Evolutionary conservation across 768 basidiomycete species (phyloP), one percentile per base, ranked within the genome.

Genomic region (Suillus paluster): DNA sequence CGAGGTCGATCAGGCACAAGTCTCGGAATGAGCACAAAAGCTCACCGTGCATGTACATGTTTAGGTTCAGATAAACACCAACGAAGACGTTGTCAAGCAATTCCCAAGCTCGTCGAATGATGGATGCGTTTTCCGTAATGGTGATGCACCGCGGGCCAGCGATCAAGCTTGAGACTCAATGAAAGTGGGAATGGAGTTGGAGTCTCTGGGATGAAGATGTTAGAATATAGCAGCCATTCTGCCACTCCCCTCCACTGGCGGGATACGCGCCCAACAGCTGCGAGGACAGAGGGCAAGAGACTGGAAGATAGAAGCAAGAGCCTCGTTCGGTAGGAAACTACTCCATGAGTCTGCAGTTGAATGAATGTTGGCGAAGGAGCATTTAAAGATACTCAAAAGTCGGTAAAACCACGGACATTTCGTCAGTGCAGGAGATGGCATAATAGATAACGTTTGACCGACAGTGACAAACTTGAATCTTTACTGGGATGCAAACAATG

Each of bases 201-300:
- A n/a, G 68, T 60, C 66, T 89, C 87, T 58, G 71, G 73, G 64
- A 89, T 79, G 63, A 66, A 65, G 63, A 87, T 77, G 57, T 79
- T 78, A 12, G 86, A 72, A 69, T 89, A 88, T 39, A 89, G 82
- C 23, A 85, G 68, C 60, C 83, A 83, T 70, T 88, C 87, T 2
- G 85, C 86, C 41, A 87, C 81, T 38, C 78, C 82, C 39, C 58
- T 65, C 58, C 65, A 67, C 38, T 59, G 58, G 1, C 63, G 45
- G 14, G 44, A 64, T 15, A 62, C 63, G 15, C 53, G 52, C 9
- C 50, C 63, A 34, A 56, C 11, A 19, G 38, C 7, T 10, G 63
- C 23, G 17, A 63, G 46, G 5, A 41, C 44, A 55, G 63, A 53
- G 72, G 63, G 2, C 34, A 67, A 7, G 58, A 66, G 57, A 61